These are phyloP conservation scores for Talaromyces wortmannii DNA, from an alignment of 495 filamentous ascomycete genomes.

Conservation along the genomic window DNA sequence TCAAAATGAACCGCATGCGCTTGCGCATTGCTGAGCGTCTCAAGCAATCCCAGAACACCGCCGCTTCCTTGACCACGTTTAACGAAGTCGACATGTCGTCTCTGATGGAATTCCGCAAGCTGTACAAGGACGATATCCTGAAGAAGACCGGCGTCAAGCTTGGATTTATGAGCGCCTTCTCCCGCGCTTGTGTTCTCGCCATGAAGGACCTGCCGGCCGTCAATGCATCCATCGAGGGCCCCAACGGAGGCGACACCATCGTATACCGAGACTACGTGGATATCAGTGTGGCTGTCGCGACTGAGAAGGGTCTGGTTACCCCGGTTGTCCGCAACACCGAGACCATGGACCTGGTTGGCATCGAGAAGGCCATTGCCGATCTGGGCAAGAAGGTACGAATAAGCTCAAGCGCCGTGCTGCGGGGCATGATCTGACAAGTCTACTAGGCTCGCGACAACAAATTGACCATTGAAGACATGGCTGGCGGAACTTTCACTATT, in stretches of 20 bases:
- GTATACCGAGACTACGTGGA: slow-evolving; percentile 98
- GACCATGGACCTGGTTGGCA: slow-evolving; percentile 75
- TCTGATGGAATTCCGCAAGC: slow-evolving; percentile 91
- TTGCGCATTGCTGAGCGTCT: slow-evolving; percentile 93
- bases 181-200: slow-evolving; percentile 81
- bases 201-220: slow-evolving; percentile 95
- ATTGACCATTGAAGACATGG: slow-evolving; percentile 99
- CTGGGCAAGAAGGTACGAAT: slow-evolving; percentile 80
- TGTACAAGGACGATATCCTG: slow-evolving; percentile 92
- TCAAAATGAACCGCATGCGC: slow-evolving; percentile 99
- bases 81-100: slow-evolving; percentile 99
- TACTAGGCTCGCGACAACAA: slow-evolving; percentile 84
- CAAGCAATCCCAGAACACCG: slow-evolving; percentile 98
- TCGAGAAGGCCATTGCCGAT: slow-evolving; percentile 88
- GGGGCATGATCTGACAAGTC: background rate
- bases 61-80: slow-evolving; percentile 95
- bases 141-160: slow-evolving; percentile 98
- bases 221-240: slow-evolving; percentile 95
- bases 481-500: slow-evolving; percentile 97
- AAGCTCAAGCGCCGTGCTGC: too few species aligned
- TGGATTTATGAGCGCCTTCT: slow-evolving; percentile 98
- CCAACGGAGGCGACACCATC: slow-evolving; percentile 92
- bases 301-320: slow-evolving; percentile 94
- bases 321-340: slow-evolving; percentile 95
- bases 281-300: slow-evolving; percentile 94